Conservation (phyloP, 495 filamentous ascomycete genomes). For the Aspergillus taichungensis region DNA sequence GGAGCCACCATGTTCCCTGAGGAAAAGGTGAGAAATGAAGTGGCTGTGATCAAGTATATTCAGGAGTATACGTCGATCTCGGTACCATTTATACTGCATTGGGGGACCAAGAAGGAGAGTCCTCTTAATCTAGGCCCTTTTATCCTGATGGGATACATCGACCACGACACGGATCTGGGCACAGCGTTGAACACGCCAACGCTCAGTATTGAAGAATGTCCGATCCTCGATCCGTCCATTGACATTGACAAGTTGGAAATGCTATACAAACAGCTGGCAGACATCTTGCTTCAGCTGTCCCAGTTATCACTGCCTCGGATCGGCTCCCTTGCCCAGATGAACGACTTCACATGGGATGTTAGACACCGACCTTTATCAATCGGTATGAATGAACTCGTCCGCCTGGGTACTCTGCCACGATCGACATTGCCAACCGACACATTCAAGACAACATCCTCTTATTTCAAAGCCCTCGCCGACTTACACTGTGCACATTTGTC, state of each 20-base stretch:
- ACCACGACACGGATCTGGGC: conserved; percentile 8
- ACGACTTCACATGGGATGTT: too few relatives aligned
- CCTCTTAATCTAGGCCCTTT: conserved; percentile 25
- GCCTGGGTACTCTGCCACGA: too few relatives aligned
- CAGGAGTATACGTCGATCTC: conserved; percentile 14
- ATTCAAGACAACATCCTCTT: too few relatives aligned
- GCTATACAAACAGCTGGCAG: conserved; percentile 21
- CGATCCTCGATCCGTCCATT: conserved; percentile 17
- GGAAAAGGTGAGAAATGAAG: conserved; percentile 20
- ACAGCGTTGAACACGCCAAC: conserved; percentile 14
- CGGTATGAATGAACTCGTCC: too few relatives aligned
- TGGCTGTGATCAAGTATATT: conserved; percentile 23
- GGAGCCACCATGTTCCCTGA: conserved; percentile 6
- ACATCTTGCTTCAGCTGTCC: conserved; percentile 20
- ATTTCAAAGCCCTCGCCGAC: too few relatives aligned
- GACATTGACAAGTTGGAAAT: conserved; percentile 12
- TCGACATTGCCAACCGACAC: too few relatives aligned
- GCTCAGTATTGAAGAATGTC: not conserved
- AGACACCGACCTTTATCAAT: too few relatives aligned
- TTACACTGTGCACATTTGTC: too few relatives aligned
- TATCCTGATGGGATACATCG: conserved; percentile 21
- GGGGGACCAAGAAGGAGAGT: conserved; percentile 13
- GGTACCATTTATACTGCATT: conserved; percentile 23
- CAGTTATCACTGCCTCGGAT: too few relatives aligned
- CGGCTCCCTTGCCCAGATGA: too few relatives aligned